Conservation (phyloP, 805 yeast genomes). For the Ogataea methanolica region DNA sequence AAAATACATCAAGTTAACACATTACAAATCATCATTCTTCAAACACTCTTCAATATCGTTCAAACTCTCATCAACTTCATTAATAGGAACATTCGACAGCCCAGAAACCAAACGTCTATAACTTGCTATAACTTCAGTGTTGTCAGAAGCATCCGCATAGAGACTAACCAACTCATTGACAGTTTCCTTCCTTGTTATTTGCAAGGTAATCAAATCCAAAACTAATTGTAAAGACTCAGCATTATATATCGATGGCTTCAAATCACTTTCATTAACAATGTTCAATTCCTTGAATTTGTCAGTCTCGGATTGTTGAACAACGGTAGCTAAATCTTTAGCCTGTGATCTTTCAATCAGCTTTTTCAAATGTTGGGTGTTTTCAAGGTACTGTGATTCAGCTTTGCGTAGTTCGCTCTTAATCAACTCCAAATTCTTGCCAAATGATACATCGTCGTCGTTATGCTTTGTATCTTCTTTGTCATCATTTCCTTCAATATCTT, state of each 20-base stretch:
- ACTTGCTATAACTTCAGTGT: conserved; percentile 55
- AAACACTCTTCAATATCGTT: conserved; percentile 47
- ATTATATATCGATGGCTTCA: conserved; percentile 18
- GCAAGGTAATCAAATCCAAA: conserved; percentile 46
- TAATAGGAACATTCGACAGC: conserved; percentile 62
- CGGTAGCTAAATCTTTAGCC: conserved; percentile 39
- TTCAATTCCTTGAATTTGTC: conserved; percentile 15
- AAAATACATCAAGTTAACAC: no score
- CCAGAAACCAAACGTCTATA: conserved; percentile 65
- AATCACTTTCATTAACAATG: conserved; percentile 13
- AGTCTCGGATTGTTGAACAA: conserved; percentile 35
- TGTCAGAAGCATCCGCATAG: conserved; percentile 35
- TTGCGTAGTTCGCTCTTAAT: conserved; percentile 13
- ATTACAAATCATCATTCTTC: conserved; percentile 16
- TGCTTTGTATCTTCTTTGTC: conserved; percentile 10
- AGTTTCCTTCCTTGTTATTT: conserved; percentile 49
- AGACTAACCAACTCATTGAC: conserved; percentile 39
- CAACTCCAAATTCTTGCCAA: conserved; percentile 12
- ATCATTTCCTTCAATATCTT: conserved; percentile 19
- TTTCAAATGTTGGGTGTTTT: conserved; percentile 17
- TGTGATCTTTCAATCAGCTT: conserved; percentile 37
- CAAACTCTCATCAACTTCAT: conserved; percentile 62
- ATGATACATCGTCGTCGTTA: conserved; percentile 19
- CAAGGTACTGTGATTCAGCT: conserved; percentile 15
- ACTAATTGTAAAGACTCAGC: conserved; percentile 27